These are phyloP conservation scores for Chytriomyces confervae DNA, from an alignment of 192 early-diverging fungal species.

Conservation along the genomic window DNA sequence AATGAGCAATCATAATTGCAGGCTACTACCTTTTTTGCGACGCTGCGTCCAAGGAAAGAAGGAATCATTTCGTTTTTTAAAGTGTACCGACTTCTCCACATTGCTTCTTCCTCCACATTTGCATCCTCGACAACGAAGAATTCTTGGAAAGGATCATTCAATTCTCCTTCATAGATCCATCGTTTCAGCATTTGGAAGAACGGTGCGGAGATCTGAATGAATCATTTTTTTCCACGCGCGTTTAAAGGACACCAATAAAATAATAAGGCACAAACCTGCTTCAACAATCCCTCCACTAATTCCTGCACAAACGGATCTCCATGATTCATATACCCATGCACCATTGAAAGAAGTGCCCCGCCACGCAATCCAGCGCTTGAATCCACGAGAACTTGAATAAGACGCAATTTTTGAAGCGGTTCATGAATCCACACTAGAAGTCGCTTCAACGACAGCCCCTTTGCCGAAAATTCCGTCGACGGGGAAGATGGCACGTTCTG, in stretches of 20 bases:
- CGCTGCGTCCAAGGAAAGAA: slow-evolving; percentile 70
- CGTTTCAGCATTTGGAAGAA: slow-evolving; percentile 87
- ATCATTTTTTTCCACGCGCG: not conserved
- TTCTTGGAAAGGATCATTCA: slow-evolving; percentile 90
- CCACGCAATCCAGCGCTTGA: slow-evolving; percentile 61
- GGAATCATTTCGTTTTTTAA: slow-evolving; percentile 86
- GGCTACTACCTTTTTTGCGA: slow-evolving; percentile 77
- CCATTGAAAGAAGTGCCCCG: slow-evolving; percentile 71
- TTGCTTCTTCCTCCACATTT: slow-evolving; percentile 64
- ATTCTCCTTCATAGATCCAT: slow-evolving; percentile 94
- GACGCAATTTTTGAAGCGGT: slow-evolving; percentile 73
- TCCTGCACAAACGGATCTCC: slow-evolving; percentile 88
- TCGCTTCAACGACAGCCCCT: slow-evolving; percentile 80
- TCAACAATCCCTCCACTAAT: slow-evolving; percentile 77
- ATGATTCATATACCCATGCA: slow-evolving; percentile 85
- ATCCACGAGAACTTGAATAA: slow-evolving; percentile 77
- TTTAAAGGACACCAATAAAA: not conserved
- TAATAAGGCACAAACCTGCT: slow-evolving; percentile 53
- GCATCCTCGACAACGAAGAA: slow-evolving; percentile 81
- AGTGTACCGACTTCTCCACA: slow-evolving; percentile 84
- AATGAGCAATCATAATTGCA: not conserved
- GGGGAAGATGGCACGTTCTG: slow-evolving; percentile 33
- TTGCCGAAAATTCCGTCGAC: slow-evolving; percentile 36
- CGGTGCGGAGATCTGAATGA: slow-evolving; percentile 71
- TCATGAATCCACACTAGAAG: slow-evolving; percentile 86